Evolutionary conservation across 176 grass and related monocot genomes (phyloP), one percentile per base, ranked within the genome.

Genomic region (Thalia dealbata): DNA sequence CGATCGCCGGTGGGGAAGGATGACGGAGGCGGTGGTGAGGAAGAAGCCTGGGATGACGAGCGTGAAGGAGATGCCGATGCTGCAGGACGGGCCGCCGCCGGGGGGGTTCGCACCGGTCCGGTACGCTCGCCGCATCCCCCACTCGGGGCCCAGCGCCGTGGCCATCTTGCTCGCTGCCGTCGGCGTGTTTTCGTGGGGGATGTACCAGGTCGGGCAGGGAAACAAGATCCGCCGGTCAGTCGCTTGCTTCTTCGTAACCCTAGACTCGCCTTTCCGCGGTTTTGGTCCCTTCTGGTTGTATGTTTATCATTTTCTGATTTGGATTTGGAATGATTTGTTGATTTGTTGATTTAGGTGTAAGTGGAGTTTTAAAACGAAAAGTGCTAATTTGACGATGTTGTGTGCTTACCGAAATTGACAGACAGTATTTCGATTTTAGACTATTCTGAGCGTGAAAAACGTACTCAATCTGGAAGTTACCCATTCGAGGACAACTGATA

Each of bases 141-240:
- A 71, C 63, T 86, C 74, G 8, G 95, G 95, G 0, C 95, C 95
- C 38, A 88, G 90, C 79, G 95, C 95, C 83, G 69, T 60, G 6
- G 90, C 87, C 51, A 91, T 99, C 44, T 86, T 99, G 68, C 83
- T 99, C 73, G 82, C 87, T 26, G 29, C 83, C 66, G 86, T 92
- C 58, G 90, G 95, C 15, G 90, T 84, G 78, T 93, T 99, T 69
- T 75, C 87, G 23, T 99, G 82, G 58, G 90, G 95, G 73, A 91
- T 99, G 90, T 99, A 99, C 83, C 90, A 99, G 87, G 95, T 99
- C 79, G 95, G 95, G 13, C 67, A 99, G 85, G 95, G 95, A 29
- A 99, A 99, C 74, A 85, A 84, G 79, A 86, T 99, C 79, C 90
- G 95, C 67, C 85, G 95, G 95, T 93, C 69, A 80, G 65, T 68